phyloP scores from a whole-genome alignment of 1,284 basidiomycete genomes.

The Cutaneotrichosporon dermatis region DNA sequence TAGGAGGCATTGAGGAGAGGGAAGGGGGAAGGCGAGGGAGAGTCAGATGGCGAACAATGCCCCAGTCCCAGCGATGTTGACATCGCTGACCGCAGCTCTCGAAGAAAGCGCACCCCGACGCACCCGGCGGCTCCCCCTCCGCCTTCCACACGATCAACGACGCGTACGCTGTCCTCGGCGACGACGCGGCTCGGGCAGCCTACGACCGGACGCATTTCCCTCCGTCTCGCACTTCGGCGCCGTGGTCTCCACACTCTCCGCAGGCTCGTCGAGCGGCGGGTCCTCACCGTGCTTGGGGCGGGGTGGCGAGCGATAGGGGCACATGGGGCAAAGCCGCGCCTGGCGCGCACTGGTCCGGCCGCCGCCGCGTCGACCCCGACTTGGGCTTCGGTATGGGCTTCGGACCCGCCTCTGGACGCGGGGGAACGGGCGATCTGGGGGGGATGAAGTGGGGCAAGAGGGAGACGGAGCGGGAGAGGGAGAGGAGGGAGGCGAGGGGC shows the following conservation, averaged over 20 bases:
- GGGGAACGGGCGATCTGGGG: not conserved
- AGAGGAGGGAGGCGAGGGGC: not conserved
- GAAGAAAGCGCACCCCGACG: slow-evolving; percentile 50
- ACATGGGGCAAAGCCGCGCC: slow-evolving; percentile 9
- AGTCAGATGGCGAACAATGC: too few relatives aligned
- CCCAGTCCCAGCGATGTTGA: not conserved
- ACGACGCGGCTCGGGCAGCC: slow-evolving; percentile 36
- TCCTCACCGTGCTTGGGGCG: slow-evolving; percentile 9
- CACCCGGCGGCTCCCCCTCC: slow-evolving; percentile 36
- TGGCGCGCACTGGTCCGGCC: slow-evolving; percentile 10
- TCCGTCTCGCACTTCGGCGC: not conserved
- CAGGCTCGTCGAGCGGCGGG: slow-evolving; percentile 13
- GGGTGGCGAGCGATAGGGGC: not conserved
- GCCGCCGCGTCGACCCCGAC: slow-evolving; percentile 3
- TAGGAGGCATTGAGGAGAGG: too few relatives aligned
- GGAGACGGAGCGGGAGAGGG: not conserved
- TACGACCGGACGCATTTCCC: slow-evolving; percentile 7
- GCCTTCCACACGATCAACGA: slow-evolving; percentile 47
- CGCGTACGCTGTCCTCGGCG: slow-evolving; percentile 44
- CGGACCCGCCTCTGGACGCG: slow-evolving; percentile 7
- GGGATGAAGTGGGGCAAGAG: slow-evolving; percentile 7
- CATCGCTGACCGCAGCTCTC: slow-evolving; percentile 36
- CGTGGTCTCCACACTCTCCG: slow-evolving; percentile 14
- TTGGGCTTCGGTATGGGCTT: slow-evolving; percentile 17
- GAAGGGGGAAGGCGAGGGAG: too few relatives aligned